These are phyloP conservation scores for Detonula confervacea DNA, from an alignment of 352 stramenopile genomes.

Conservation along the genomic window DNA sequence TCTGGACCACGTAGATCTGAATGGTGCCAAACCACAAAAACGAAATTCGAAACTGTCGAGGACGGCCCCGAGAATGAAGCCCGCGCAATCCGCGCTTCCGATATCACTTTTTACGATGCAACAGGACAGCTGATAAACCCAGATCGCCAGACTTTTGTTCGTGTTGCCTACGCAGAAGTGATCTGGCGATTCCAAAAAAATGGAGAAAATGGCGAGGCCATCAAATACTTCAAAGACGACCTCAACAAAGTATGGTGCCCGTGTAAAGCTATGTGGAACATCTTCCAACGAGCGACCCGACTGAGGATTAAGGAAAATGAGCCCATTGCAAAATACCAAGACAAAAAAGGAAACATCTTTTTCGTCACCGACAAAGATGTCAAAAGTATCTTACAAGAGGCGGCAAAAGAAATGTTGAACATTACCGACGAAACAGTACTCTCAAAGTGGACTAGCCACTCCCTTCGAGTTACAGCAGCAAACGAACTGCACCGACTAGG, in stretches of 20 bases:
- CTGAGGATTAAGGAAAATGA: not conserved
- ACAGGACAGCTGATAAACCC: not conserved
- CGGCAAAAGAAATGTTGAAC: not conserved
- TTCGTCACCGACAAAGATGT: constrained; percentile 13
- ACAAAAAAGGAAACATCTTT: not conserved
- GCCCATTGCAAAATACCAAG: constrained; percentile 7
- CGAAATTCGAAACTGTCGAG: constrained; percentile 6
- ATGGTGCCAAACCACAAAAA: constrained; percentile 34
- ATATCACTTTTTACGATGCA: not conserved
- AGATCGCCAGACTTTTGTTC: not conserved
- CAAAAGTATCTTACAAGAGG: not conserved
- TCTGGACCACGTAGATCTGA: constrained; percentile 4
- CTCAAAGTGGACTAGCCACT: constrained; percentile 12
- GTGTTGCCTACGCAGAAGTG: not conserved
- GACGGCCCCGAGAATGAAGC: not conserved
- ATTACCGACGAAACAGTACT: not conserved
- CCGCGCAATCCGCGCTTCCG: not conserved
- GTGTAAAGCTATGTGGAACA: not conserved
- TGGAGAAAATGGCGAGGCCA: not conserved
- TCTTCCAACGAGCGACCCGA: not conserved
- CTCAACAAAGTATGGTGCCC: constrained; percentile 1
- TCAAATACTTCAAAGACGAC: not conserved
- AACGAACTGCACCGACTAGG: constrained; percentile 13
- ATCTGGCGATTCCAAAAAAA: constrained; percentile 20
- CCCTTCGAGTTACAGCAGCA: constrained; percentile 16